These are phyloP conservation scores for Phyllosticta ampelicida DNA, from an alignment of 2,329 filamentous ascomycete genomes.

Conservation along the genomic window DNA sequence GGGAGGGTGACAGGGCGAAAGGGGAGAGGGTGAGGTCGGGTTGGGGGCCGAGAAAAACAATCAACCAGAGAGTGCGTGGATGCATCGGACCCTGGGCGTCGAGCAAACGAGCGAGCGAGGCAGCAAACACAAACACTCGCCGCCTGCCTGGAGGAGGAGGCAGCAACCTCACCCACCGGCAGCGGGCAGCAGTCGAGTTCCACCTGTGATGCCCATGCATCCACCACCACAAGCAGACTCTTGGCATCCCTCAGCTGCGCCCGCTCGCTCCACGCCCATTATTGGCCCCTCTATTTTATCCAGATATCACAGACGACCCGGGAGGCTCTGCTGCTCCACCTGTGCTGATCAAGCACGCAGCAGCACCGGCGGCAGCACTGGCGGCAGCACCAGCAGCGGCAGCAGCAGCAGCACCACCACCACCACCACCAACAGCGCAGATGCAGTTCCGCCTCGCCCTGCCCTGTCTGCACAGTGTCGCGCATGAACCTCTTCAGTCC, in stretches of 20 bases:
- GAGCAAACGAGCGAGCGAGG: background rate
- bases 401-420: too few species aligned
- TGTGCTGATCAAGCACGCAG: background rate
- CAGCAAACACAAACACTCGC: background rate
- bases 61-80: background rate
- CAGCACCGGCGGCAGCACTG: too few species aligned
- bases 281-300: background rate
- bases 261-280: background rate
- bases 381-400: too few species aligned
- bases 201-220: background rate
- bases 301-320: background rate
- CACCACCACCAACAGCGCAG: too few species aligned
- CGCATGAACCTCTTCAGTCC: background rate
- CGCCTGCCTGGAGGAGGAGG: background rate
- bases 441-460: background rate
- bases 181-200: too few species aligned
- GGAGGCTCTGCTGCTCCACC: background rate
- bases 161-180: background rate
- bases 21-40: too few species aligned
- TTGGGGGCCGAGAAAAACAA: background rate
- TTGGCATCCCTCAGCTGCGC: background rate
- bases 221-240: background rate
- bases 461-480: background rate
- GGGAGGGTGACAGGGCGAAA: too few species aligned
- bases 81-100: background rate